phyloP scores from a whole-genome alignment of 352 stramenopile genomes.

The Phytopythium boreale region DNA sequence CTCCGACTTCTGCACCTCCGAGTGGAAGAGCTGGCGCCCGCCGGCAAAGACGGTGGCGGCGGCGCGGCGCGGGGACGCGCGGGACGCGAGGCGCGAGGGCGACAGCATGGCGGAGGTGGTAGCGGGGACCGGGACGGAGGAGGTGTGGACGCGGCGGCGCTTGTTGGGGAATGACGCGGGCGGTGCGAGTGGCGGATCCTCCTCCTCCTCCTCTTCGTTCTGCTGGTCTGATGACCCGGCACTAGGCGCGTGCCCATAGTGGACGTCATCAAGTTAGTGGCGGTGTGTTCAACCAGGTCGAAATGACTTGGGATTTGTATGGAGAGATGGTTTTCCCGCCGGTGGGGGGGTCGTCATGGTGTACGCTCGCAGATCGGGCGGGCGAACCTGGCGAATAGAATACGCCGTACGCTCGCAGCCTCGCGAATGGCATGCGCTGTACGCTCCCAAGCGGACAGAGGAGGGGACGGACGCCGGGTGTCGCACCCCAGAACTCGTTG shows the following conservation, averaged over 20 bases:
- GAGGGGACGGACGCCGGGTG: neutral
- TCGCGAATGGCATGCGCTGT: neutral
- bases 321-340: neutral
- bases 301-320: constrained; percentile 19
- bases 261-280: constrained; percentile 1
- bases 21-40: constrained; percentile 37
- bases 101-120: constrained; percentile 20
- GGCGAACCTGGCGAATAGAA: neutral
- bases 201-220: neutral
- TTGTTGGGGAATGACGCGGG: constrained; percentile 25
- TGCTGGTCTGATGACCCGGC: constrained; percentile 5
- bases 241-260: constrained; percentile 2
- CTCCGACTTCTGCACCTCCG: constrained; percentile 53
- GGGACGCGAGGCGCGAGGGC: constrained; percentile 18
- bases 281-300: constrained; percentile 5
- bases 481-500: neutral
- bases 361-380: constrained; percentile 28
- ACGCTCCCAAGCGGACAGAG: constrained; percentile 1
- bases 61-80: constrained; percentile 17
- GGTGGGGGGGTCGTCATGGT: constrained; percentile 4
- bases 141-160: constrained; percentile 13
- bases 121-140: neutral
- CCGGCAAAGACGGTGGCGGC: neutral
- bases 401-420: constrained; percentile 10
- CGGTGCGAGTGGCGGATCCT: neutral